Conservation (phyloP, 768 basidiomycete species). For the Epithele typhae region DNA sequence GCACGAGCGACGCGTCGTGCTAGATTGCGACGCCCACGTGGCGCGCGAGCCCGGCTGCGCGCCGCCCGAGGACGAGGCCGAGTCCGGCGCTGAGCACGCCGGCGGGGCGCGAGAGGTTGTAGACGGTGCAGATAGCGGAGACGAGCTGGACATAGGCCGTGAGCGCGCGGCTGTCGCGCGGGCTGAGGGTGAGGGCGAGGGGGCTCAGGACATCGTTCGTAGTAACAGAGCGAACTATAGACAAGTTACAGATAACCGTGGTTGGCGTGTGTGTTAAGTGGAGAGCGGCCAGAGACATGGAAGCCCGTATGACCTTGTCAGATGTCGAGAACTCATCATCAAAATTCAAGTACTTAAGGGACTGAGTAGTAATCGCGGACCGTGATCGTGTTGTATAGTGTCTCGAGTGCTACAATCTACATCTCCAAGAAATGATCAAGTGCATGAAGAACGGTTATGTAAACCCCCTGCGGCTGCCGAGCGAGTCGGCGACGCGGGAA, state of each 20-base stretch:
- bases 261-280: constrained; percentile 70
- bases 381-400: too few relatives aligned
- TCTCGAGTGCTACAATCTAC: too few relatives aligned
- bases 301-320: too few relatives aligned
- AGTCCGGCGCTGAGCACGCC: constrained; percentile 18
- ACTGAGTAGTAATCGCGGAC: too few relatives aligned
- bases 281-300: constrained; percentile 71
- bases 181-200: not conserved
- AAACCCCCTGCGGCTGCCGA: too few relatives aligned
- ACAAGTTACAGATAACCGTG: constrained; percentile 73
- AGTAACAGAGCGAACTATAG: too few relatives aligned
- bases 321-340: too few relatives aligned
- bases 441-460: too few relatives aligned
- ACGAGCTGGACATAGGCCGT: constrained; percentile 7
- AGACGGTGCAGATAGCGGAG: constrained; percentile 20
- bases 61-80: constrained; percentile 13
- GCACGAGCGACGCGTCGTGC: constrained; percentile 64
- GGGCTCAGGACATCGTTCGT: too few relatives aligned
- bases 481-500: too few relatives aligned
- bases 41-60: constrained; percentile 43
- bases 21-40: constrained; percentile 49
- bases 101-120: constrained; percentile 21
- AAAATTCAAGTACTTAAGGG: too few relatives aligned
- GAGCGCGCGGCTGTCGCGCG: constrained; percentile 1
- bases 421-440: too few relatives aligned